phyloP scores from a whole-genome alignment of 2,329 filamentous ascomycete species.

The Talaromyces sp. region DNA sequence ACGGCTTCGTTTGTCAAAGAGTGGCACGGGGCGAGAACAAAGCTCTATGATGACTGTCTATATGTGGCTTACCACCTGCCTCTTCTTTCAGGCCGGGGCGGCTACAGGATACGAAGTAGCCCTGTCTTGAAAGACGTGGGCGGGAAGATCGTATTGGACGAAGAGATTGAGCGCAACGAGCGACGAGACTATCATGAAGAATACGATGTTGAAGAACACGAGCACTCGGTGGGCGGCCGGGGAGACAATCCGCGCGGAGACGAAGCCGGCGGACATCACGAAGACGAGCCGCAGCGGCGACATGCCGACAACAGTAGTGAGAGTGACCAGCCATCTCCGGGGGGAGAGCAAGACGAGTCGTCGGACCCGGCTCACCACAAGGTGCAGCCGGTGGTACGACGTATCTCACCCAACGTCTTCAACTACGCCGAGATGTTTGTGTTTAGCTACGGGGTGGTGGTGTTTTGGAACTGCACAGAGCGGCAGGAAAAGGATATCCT shows the following conservation, averaged over 20 bases:
- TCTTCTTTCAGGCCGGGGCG: slow-evolving; percentile 76
- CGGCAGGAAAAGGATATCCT: slow-evolving; percentile 94
- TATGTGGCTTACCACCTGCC: slow-evolving; percentile 95
- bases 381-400: slow-evolving; percentile 28
- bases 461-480: slow-evolving; percentile 98
- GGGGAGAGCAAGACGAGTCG: slow-evolving; percentile 36
- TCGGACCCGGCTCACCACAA: background rate
- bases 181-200: slow-evolving; percentile 84
- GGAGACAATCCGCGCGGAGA: slow-evolving; percentile 11
- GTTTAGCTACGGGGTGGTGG: slow-evolving; percentile 93
- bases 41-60: slow-evolving; percentile 95
- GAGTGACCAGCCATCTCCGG: slow-evolving; percentile 23
- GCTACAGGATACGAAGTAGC: slow-evolving; percentile 82
- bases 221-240: slow-evolving; percentile 40
- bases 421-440: slow-evolving; percentile 93
- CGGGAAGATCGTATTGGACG: slow-evolving; percentile 85
- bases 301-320: slow-evolving; percentile 1
- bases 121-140: slow-evolving; percentile 90
- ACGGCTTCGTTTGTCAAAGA: slow-evolving; percentile 86
- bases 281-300: slow-evolving; percentile 16
- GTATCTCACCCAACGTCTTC: slow-evolving; percentile 66
- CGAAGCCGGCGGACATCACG: slow-evolving; percentile 18
- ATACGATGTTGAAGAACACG: slow-evolving; percentile 67
- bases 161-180: slow-evolving; percentile 95
- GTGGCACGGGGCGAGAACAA: slow-evolving; percentile 84